Conservation (phyloP, 1,284 basidiomycete genomes). For the Ceratorhiza oryzae-sativae region DNA sequence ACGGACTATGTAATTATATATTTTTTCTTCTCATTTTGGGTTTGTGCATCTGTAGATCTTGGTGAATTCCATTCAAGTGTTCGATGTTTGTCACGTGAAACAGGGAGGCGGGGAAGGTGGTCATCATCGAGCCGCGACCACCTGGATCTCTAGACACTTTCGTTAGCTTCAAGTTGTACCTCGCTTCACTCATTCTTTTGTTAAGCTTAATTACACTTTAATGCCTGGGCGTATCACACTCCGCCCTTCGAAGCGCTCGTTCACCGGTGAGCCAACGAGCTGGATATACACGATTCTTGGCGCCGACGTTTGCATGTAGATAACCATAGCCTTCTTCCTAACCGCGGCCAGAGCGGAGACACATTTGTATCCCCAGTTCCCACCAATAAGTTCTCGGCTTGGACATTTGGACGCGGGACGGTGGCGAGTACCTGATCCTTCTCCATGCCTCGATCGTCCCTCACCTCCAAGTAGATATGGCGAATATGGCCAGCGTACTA, state of each 20-base stretch:
- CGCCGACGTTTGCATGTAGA: not conserved
- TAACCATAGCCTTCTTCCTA: constrained; percentile 19
- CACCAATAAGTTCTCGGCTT: constrained; percentile 46
- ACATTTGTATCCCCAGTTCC: constrained; percentile 27
- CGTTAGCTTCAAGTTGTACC: not conserved
- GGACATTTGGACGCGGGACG: constrained; percentile 68
- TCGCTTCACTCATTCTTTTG: not conserved
- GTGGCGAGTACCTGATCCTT: constrained; percentile 53
- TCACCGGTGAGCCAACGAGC: constrained; percentile 1
- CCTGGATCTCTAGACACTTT: not conserved
- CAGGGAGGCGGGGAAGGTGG: constrained; percentile 2
- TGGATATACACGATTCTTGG: not conserved
- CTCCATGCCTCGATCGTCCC: constrained; percentile 41
- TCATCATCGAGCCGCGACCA: not conserved
- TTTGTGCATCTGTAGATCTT: not conserved
- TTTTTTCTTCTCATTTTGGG: not conserved
- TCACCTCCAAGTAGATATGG: constrained; percentile 58
- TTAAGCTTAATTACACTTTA: not conserved
- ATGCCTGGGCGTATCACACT: not conserved
- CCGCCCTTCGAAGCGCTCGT: constrained; percentile 8
- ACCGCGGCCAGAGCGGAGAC: constrained; percentile 22
- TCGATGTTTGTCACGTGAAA: not conserved
- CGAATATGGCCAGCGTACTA: constrained; percentile 72
- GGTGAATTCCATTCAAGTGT: not conserved
- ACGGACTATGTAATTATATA: constrained; percentile 15